These are phyloP conservation scores for Teratosphaeria viscida DNA, from an alignment of 2,329 filamentous ascomycete genomes.

Conservation along the genomic window DNA sequence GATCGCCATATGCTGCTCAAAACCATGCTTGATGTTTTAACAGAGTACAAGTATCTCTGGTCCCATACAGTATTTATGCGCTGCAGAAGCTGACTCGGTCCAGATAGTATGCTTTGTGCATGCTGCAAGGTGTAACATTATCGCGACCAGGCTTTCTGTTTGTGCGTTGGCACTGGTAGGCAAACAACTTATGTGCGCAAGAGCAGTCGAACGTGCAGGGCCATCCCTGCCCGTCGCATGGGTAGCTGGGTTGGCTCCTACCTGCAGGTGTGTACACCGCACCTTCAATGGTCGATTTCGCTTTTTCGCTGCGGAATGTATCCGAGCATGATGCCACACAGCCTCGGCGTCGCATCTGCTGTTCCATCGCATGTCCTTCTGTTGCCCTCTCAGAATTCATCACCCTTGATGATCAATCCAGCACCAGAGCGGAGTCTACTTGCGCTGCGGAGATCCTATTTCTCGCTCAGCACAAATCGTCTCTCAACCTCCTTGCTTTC, in stretches of 20 bases:
- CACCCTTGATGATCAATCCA: background rate
- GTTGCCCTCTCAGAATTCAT: background rate
- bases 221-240: background rate
- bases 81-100: background rate
- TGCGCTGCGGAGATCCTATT: slow-evolving; percentile 8
- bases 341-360: background rate
- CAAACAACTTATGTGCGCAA: background rate
- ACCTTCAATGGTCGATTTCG: background rate
- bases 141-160: background rate
- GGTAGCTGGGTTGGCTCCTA: background rate
- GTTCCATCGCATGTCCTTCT: background rate
- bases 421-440: background rate
- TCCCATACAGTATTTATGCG: background rate
- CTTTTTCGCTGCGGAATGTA: background rate
- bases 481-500: slow-evolving; percentile 40
- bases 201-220: background rate
- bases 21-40: background rate
- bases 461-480: slow-evolving; percentile 36
- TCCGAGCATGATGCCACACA: background rate
- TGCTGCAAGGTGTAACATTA: background rate
- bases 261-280: background rate
- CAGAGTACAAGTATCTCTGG: background rate
- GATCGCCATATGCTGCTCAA: background rate
- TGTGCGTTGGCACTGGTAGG: background rate
- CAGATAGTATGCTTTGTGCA: background rate